A percentile compares a stretch with the other conserved stretches of the same genome.
phyloP scores from a whole-genome alignment of 805 yeast species.

The Sungouiozyma ichnusensis region DNA sequence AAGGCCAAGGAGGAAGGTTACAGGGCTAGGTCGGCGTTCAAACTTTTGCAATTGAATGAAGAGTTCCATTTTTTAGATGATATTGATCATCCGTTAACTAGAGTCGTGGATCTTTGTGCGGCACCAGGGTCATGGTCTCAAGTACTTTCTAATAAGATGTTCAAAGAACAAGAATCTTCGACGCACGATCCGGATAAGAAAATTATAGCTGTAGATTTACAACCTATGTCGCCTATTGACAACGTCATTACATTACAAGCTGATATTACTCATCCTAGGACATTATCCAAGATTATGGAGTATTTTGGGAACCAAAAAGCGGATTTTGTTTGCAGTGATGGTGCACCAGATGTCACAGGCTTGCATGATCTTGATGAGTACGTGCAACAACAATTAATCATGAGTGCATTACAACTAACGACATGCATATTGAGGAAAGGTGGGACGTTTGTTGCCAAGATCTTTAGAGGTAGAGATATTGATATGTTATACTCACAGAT shows the following conservation, averaged over 20 bases:
- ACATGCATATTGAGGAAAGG: conserved; percentile 82
- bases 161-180: conserved; percentile 29
- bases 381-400: conserved; percentile 86
- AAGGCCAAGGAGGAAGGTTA: conserved; percentile 97
- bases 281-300: conserved; percentile 62
- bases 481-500: conserved; percentile 89
- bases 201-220: conserved; percentile 90
- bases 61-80: conserved; percentile 70
- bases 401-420: conserved; percentile 85
- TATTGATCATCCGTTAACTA: conserved; percentile 38
- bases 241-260: conserved; percentile 89
- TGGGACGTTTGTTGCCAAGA: conserved; percentile 91
- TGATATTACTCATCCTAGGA: conserved; percentile 93
- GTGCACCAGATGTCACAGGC: conserved; percentile 98
- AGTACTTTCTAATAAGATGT: conserved; percentile 67
- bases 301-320: conserved; percentile 88
- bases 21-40: conserved; percentile 95
- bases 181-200: conserved; percentile 39
- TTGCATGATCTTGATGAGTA: conserved; percentile 94
- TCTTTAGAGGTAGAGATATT: conserved; percentile 91
- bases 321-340: conserved; percentile 93
- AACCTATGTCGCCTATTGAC: conserved; percentile 94
- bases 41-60: conserved; percentile 80
- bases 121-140: conserved; percentile 99
- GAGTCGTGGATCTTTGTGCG: conserved; percentile 96